phyloP scores from a whole-genome alignment of 768 basidiomycete species.

The Tulasnella sp. region DNA sequence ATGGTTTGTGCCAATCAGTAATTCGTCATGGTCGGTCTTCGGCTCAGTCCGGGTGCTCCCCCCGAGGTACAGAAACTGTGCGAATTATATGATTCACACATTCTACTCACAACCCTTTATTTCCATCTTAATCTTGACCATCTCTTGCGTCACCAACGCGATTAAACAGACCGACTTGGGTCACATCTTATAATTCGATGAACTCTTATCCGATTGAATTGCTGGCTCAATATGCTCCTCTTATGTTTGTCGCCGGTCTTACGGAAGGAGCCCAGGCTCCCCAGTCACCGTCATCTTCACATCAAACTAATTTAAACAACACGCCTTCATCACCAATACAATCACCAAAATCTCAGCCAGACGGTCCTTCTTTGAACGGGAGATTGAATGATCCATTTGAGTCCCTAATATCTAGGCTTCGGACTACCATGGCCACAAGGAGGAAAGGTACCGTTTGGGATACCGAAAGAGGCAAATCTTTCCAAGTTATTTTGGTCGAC shows the following conservation, averaged over 20 bases:
- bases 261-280: no score
- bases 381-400: conserved; percentile 46
- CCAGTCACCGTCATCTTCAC: conserved; percentile 15
- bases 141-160: no score
- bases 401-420: conserved; percentile 45
- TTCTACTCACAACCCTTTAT: no score
- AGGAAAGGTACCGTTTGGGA: conserved; percentile 24
- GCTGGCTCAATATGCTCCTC: conserved; percentile 74
- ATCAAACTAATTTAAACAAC: conserved; percentile 18
- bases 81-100: no score
- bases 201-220: conserved; percentile 89
- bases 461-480: conserved; percentile 30
- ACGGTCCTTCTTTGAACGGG: neutral
- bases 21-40: no score
- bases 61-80: no score
- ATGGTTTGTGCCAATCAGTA: no score
- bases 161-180: no score
- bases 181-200: no score
- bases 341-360: neutral
- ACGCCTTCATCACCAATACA: conserved; percentile 18
- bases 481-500: conserved; percentile 76
- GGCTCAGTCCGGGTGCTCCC: no score
- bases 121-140: no score
- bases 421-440: conserved; percentile 44
- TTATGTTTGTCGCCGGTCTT: conserved; percentile 91